Base-by-base conservation (phyloP, 306 rosid species). In the Psophocarpus tetragonolobus region DNA sequence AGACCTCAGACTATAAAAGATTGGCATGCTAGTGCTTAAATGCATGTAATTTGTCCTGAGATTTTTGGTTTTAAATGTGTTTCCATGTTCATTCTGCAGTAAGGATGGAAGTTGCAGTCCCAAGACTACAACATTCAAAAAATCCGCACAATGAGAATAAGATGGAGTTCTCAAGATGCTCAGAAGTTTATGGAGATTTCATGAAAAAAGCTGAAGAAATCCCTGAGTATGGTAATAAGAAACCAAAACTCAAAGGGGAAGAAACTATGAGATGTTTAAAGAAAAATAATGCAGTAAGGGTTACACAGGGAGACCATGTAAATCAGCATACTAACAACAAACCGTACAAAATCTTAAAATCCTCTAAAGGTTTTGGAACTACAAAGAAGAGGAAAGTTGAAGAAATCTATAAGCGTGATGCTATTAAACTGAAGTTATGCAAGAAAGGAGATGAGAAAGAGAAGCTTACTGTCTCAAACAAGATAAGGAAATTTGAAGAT, bases 71-170 rank as follows among this genome's bases (percentile, higher is more conserved):
- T 38, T 44, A 64, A 48, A 3, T 21, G 15, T 13, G 15, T 69
- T 71, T 70, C 4, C 18, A 1, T 81, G 38, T 80, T 23, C 29
- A 29, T 41, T 69, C 48, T 77, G 82, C 80, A 77, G 82, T 70
- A 36, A 83, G 75, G 69, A 88, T 88, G 97, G 90, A 89, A 64
- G 63, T 89, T 42, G 71, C 47, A 64, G 27, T 71, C 36, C 51
- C 86, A 5, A 80, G 74, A 26, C 85, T 50, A 71, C 76, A 44
- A 18, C 65, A 20, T 30, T 23, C 80, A 26, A 77, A 60, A 60
- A 9, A 56, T 1, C 77, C 41, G 62, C 77, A 33, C 70, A 7
- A 60, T 2, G 74, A 71, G 32, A 82, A 53, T 17, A 78, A 77
- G 9, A 1, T 35, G 72, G 41, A 75, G 36, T 56, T 73, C 8